Evolutionary conservation across 208 protist species (phyloP), one percentile per base, ranked within the genome.

Genomic region (Leptomonas seymouri): DNA sequence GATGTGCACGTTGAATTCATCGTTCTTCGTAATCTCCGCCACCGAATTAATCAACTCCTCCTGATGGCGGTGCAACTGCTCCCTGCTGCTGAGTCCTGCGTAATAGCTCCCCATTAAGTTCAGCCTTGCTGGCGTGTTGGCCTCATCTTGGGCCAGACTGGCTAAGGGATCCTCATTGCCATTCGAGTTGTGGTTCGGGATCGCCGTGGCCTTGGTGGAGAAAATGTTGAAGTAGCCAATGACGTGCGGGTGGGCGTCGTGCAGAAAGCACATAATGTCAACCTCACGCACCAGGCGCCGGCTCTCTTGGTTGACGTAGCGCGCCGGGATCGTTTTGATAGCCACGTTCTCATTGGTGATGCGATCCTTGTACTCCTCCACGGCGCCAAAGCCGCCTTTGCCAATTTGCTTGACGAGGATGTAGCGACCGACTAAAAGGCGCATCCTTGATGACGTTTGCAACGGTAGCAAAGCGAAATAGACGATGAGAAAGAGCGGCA

Each of bases 321-420:
- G 64, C 11, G 91, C 59, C 0, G 83, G 88, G 31, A 98, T 98
- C 0, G 90, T 94, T 57, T 98, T 98, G 60, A 98, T 79, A 41
- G 95, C 95, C 14, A 97, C 94, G 42, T 84, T 78, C 25, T 87
- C 80, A 28, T 71, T 67, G 4, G 82, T 95, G 21, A 94, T 62
- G 28, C 86, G 66, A 63, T 98, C 93, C 39, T 34, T 61, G 67
- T 97, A 98, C 77, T 99, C 97, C 75, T 98, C 98, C 21, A 99
- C 98, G 28, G 98, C 90, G 49, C 98, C 98, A 64, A 99, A 99
- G 23, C 98, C 98, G 27, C 98, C 98, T 58, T 97, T 85, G 55
- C 94, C 94, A 53, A 97, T 88, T 57, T 85, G 57, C 60, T 76
- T 64, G 49, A 83, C 57, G 3, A 80, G 77, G 28, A 84, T 65